phyloP scores from a whole-genome alignment of 495 filamentous ascomycete species.

The Podospora bellae-mahoneyi region DNA sequence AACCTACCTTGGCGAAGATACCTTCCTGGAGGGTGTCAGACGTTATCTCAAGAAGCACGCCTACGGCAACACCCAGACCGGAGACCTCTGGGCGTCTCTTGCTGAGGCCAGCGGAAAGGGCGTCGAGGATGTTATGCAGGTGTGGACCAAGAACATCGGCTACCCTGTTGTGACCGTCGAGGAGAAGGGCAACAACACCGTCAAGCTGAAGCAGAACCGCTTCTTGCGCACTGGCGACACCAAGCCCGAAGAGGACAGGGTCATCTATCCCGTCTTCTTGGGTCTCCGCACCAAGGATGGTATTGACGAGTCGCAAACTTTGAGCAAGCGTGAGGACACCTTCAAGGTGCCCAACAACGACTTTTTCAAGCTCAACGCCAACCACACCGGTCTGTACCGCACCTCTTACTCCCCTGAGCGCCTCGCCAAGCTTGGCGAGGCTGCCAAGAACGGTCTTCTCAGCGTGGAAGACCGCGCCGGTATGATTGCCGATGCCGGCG shows the following conservation, averaged over 20 bases:
- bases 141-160: constrained; percentile 76
- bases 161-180: constrained; percentile 70
- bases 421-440: constrained; percentile 69
- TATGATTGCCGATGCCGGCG: constrained; percentile 93
- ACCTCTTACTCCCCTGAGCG: constrained; percentile 67
- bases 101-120: constrained; percentile 88
- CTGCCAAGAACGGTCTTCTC: constrained; percentile 79
- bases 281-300: constrained; percentile 65
- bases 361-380: constrained; percentile 77
- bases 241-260: constrained; percentile 78
- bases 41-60: constrained; percentile 93
- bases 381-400: constrained; percentile 71
- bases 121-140: constrained; percentile 72
- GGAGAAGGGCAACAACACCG: constrained; percentile 55
- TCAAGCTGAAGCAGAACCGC: constrained; percentile 70
- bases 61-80: constrained; percentile 79
- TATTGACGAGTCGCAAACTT: constrained; percentile 57
- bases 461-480: constrained; percentile 91
- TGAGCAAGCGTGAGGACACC: constrained; percentile 69
- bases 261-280: constrained; percentile 70
- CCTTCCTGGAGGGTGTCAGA: constrained; percentile 89
- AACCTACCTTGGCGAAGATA: constrained; percentile 87
- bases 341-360: constrained; percentile 63
- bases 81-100: constrained; percentile 87
- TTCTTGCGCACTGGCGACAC: constrained; percentile 73